phyloP scores from a whole-genome alignment of 2,329 filamentous ascomycete genomes.

The Xylariomycetidae sp. region DNA sequence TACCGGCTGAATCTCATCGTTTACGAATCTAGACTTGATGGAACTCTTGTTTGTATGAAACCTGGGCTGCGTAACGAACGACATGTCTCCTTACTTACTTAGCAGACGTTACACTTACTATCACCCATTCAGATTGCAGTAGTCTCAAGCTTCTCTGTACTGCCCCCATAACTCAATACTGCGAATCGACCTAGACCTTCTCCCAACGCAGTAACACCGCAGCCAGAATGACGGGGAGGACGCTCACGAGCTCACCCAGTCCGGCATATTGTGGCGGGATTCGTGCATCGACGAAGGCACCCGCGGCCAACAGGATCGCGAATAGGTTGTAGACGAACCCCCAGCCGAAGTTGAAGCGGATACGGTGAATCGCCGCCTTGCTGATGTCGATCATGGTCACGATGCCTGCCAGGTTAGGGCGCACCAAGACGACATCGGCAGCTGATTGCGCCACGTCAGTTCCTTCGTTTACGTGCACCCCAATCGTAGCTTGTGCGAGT shows the following conservation, averaged over 20 bases:
- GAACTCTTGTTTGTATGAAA: too few species aligned
- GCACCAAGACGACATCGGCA: slow-evolving; percentile 66
- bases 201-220: slow-evolving; percentile 46
- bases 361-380: slow-evolving; percentile 38
- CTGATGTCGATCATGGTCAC: slow-evolving; percentile 53
- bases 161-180: too few species aligned
- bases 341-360: slow-evolving; percentile 68
- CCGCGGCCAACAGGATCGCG: slow-evolving; percentile 62
- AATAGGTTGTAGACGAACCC: slow-evolving; percentile 65
- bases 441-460: slow-evolving; percentile 63
- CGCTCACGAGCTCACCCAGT: slow-evolving; percentile 68
- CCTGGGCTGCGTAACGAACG: too few species aligned
- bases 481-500: slow-evolving; percentile 65
- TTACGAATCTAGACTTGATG: too few species aligned
- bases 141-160: too few species aligned
- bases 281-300: slow-evolving; percentile 52
- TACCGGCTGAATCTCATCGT: too few species aligned
- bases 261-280: slow-evolving; percentile 47
- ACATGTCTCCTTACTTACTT: too few species aligned
- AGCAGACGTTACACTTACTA: too few species aligned
- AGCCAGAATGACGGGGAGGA: slow-evolving; percentile 62
- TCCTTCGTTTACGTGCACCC: slow-evolving; percentile 60
- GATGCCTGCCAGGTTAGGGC: slow-evolving; percentile 50
- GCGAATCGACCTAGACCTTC: slow-evolving; percentile 18
- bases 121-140: too few species aligned